Evolutionary conservation across 768 basidiomycete species (phyloP), one percentile per base, ranked within the genome.

Genomic region (Kwoniella dejecticola): DNA sequence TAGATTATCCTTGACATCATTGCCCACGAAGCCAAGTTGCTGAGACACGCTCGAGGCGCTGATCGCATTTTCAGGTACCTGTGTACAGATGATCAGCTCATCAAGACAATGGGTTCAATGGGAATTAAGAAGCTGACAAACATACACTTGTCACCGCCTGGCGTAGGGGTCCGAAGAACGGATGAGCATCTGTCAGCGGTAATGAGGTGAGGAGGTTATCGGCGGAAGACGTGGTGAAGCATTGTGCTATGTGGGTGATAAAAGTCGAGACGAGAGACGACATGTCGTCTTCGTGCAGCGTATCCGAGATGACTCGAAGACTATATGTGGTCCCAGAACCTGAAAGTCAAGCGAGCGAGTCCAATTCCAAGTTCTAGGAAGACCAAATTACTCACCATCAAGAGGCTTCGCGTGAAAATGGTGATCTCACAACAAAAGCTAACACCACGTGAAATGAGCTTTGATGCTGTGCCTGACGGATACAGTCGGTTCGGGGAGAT

Each of bases 91-190:
- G 7, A 36, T 36, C 33, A 36, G 33, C 15, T n/a, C n/a, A n/a
- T n/a, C n/a, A n/a, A n/a, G n/a, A n/a, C n/a, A n/a, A n/a, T n/a
- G n/a, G n/a, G n/a, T n/a, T n/a, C n/a, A n/a, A n/a, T n/a, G n/a
- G n/a, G n/a, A n/a, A n/a, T n/a, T n/a, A n/a, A n/a, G n/a, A n/a
- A n/a, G n/a, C n/a, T n/a, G 33, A 36, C 33, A 7, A 12, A 50
- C 48, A 41, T 31, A 66, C 64, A 27, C 27, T 53, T 5, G 27
- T 31, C 17, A 68, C 29, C 21, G 60, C 58, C 24, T 62, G 64
- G 8, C 57, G 57, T 21, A 71, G 56, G 1, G 67, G 62, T 15
- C 31, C 19, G 41, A 57, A 71, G 52, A 66, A 67, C 19, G 67
- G 61, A 47, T 68, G 70, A 2, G 31, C 33, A 5, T 33, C 42